Evolutionary conservation across 768 basidiomycete genomes (phyloP), one percentile per base, ranked within the genome.

Genomic region (Calocybe cyanea): DNA sequence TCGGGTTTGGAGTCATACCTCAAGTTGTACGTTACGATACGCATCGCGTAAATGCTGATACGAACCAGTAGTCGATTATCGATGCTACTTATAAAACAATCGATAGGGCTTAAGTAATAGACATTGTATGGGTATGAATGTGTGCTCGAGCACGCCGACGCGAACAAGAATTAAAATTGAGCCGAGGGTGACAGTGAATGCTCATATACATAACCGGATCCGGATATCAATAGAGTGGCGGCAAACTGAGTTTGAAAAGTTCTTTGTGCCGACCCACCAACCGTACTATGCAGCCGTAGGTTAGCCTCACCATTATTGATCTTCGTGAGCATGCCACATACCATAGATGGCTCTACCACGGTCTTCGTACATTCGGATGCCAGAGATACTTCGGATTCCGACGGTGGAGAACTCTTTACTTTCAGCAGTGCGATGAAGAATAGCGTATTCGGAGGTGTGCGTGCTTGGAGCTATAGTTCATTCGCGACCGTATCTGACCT

Each of bases 1-100:
- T 80, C 67, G 15, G 76, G 76, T 52, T 64, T 61, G n/a, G 69
- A 71, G 60, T 81, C 78, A 52, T 67, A 80, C n/a, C 79, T 76
- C 28, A 81, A 56, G 59, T 81, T 81, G 59, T 72, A 80, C 0
- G 75, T 69, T 11, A 67, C 67, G 35, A 77, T 50, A 25, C 72
- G 63, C 59, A 69, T 62, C 5, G 55, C 54, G 40, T 42, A 17
- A 8, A 32, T 45, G n/a, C 41, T 23, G 18, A n/a, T n/a, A n/a
- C n/a, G n/a, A n/a, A n/a, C n/a, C n/a, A n/a, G n/a, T n/a, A n/a
- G n/a, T n/a, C n/a, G n/a, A n/a, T n/a, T n/a, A n/a, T n/a, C n/a
- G n/a, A n/a, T n/a, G n/a, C n/a, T n/a, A n/a, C n/a, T n/a, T n/a
- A n/a, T n/a, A n/a, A n/a, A n/a, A n/a, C n/a, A n/a, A n/a, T n/a